Base-by-base conservation (phyloP, 2,329 filamentous ascomycete species). In the Orbilia javanica region DNA sequence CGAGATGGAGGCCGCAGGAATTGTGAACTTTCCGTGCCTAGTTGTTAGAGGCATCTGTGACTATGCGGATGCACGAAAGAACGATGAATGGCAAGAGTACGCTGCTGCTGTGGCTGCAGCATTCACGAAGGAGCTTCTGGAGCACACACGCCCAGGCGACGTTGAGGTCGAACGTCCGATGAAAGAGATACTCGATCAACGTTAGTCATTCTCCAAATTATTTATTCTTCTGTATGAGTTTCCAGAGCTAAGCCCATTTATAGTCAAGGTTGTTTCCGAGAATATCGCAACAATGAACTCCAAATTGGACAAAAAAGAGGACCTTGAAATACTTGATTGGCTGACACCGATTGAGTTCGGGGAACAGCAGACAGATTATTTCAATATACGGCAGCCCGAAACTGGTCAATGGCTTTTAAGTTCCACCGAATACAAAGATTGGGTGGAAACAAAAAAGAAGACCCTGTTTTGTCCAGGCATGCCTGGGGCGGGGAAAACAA, bases 401-500 rank as follows among this genome's bases (percentile, higher is more conserved):
- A 88, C 87, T 2, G 85, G 86, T 0, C 71, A 84, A 62, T 88
- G 86, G 86, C 81, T 88, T 3, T 80, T 88, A 0, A 79, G 84
- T 1, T 85, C 85, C 0, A 3, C 8, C 0, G 82, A 85, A 36
- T 87, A 83, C 73, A 25, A 66, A 6, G 29, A 27, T 1, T 87
- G 85, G 86, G 29, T 42, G 39, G 39, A 42, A 13, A 42, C 6
- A 42, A 13, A 42, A 42, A 63, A 22, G 0, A 34, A 5, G 72
- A n/a, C n/a, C n/a, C n/a, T n/a, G n/a, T n/a, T n/a, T n/a, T n/a
- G n/a, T n/a, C n/a, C n/a, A n/a, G n/a, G 72, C 7, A 70, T 70
- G 3, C 86, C 86, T 0, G 86, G 86, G 4, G 84, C 86, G 0
- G 86, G 86, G 0, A 88, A 88, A 80, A 88, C 86, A 0, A 86